Conservation (phyloP, 2,329 filamentous ascomycete genomes). For the Hypoxylon sp. region DNA sequence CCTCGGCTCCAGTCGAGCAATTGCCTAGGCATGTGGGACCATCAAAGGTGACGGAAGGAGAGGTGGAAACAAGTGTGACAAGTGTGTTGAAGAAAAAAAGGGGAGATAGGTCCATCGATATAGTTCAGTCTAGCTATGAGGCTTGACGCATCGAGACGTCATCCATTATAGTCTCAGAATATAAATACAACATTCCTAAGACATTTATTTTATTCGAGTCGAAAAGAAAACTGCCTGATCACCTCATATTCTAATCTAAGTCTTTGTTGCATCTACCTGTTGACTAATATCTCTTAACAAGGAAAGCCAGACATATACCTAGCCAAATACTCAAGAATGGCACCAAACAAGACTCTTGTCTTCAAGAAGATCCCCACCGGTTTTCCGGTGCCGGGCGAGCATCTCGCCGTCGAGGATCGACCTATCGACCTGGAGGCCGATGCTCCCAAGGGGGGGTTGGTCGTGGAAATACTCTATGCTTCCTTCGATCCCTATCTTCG, state of each 20-base stretch:
- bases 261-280: too few species aligned
- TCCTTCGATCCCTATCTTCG: constrained; percentile 80
- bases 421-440: constrained; percentile 68
- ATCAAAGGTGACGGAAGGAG: too few species aligned
- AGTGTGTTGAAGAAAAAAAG: too few species aligned
- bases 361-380: constrained; percentile 70
- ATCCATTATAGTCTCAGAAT: neutral
- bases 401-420: constrained; percentile 68
- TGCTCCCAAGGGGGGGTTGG: constrained; percentile 67
- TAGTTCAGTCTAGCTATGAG: neutral
- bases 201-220: too few species aligned
- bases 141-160: constrained; percentile 20
- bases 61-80: too few species aligned
- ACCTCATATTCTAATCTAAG: too few species aligned
- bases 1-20: neutral
- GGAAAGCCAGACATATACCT: neutral
- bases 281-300: neutral
- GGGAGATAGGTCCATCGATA: too few species aligned
- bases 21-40: constrained; percentile 28
- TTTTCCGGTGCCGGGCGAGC: constrained; percentile 70
- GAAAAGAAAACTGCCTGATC: too few species aligned
- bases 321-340: constrained; percentile 42
- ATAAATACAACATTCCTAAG: neutral
- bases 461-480: constrained; percentile 70
- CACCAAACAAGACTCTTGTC: constrained; percentile 73